These are phyloP conservation scores for Backusella liffmaniae DNA, from an alignment of 192 early-diverging fungal genomes.

Conservation along the genomic window DNA sequence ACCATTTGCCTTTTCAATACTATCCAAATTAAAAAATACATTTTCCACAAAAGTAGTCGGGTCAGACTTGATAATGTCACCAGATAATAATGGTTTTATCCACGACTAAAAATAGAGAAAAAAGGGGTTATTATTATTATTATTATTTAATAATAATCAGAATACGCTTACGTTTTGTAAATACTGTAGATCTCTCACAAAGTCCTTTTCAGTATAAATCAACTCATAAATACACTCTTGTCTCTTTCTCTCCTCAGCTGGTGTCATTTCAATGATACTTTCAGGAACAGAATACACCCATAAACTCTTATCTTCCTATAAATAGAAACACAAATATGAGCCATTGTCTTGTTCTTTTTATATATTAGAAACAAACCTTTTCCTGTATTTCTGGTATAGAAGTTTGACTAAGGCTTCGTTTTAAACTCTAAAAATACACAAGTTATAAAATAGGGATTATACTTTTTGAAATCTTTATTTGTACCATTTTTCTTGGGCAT, in stretches of 20 bases:
- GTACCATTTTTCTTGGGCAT: slow-evolving; percentile 77
- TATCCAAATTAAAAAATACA: slow-evolving; percentile 77
- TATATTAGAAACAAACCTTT: slow-evolving; percentile 21
- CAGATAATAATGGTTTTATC: slow-evolving; percentile 63
- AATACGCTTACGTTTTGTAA: slow-evolving; percentile 59
- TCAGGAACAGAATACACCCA: slow-evolving; percentile 88
- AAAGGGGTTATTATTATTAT: background rate
- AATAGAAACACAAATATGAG: background rate
- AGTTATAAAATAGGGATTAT: background rate
- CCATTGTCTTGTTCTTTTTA: background rate
- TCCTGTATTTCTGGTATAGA: slow-evolving; percentile 45
- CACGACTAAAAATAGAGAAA: slow-evolving; percentile 40
- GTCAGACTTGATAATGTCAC: slow-evolving; percentile 66
- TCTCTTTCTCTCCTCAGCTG: slow-evolving; percentile 76
- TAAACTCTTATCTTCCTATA: slow-evolving; percentile 59
- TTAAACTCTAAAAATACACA: slow-evolving; percentile 21
- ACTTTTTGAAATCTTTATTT: background rate
- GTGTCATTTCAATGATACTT: slow-evolving; percentile 70
- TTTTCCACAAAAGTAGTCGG: slow-evolving; percentile 73
- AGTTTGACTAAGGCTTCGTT: slow-evolving; percentile 40
- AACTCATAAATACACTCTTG: slow-evolving; percentile 95
- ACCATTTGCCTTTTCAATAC: slow-evolving; percentile 61
- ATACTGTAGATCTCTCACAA: slow-evolving; percentile 82
- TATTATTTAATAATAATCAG: too few species aligned
- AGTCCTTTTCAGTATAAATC: slow-evolving; percentile 88